Base-by-base conservation (phyloP, 129 eudicot species). In the Lonicera japonica region DNA sequence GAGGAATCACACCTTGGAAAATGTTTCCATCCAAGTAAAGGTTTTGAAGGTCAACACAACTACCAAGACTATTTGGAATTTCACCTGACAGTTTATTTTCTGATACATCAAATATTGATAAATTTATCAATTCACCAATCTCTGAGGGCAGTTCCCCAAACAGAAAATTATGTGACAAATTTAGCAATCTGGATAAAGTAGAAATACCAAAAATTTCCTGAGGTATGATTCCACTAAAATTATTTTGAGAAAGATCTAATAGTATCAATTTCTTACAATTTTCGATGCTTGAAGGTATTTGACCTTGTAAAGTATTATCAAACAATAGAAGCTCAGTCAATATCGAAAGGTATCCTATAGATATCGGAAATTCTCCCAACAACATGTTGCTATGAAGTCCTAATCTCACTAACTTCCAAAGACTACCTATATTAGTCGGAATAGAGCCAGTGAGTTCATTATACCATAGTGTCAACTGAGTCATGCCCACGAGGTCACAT, bases 371-470 rank as follows among this genome's bases (percentile, higher is more conserved):
- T 40, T 18, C 39, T 1, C 55, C 62, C 9, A 52, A 20, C 11
- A 65, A 17, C 5, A 10, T 17, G 10, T 65, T 54, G 14, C 19
- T 8, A 0, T 15, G 0, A 7, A 66, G 25, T 8, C 20, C 3
- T 8, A 67, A 8, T 16, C 56, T 5, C n/a, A 14, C 15, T 8
- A 55, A 21, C 40, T 55, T 54, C 14, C 0, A 1, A 21, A 55
- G 38, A 52, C 21, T 19, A 16, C 60, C 60, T 18, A 53, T 65
- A 43, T 24, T 21, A 6, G 45, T 13, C 5, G 65, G 64, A 65
- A 81, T 69, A 14, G 40, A 47, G 24, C 86, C 82, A 0, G 56
- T 72, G 24, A 72, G 36, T 3, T 25, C 41, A 51, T 77, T 81
- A 12, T 57, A 8, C 1, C 52, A 25, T 36, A 81, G 12, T 18